A percentile compares a stretch with the other conserved stretches of the same genome.
These are phyloP conservation scores for Tephrocybe sp. DNA, from an alignment of 768 basidiomycete species.

Conservation along the genomic window DNA sequence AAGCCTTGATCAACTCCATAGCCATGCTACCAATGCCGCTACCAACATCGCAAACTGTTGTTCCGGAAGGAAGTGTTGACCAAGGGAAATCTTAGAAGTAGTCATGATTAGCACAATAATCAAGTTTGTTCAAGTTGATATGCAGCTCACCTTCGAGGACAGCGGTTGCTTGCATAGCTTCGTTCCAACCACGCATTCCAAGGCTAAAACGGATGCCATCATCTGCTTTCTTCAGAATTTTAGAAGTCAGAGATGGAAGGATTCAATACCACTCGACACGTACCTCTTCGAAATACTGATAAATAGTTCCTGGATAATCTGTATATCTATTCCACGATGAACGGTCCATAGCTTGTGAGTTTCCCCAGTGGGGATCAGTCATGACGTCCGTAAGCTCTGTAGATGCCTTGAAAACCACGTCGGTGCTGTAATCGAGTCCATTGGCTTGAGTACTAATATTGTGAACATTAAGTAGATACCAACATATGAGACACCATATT, in stretches of 20 bases:
- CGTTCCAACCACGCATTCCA: slow-evolving; percentile 31
- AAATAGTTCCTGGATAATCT: slow-evolving; percentile 1
- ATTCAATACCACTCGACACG: background rate
- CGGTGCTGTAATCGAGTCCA: no score
- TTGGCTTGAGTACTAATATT: no score
- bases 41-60: slow-evolving; percentile 37
- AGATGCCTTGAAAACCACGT: slow-evolving; percentile 20
- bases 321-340: slow-evolving; percentile 24
- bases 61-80: slow-evolving; percentile 23
- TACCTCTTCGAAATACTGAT: slow-evolving; percentile 1
- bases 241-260: background rate
- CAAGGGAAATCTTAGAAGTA: slow-evolving; percentile 30
- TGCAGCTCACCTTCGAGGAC: slow-evolving; percentile 18
- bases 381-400: slow-evolving; percentile 32
- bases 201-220: slow-evolving; percentile 23
- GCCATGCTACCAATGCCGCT: slow-evolving; percentile 34
- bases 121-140: background rate
- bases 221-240: slow-evolving; percentile 9
- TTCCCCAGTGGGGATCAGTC: slow-evolving; percentile 28
- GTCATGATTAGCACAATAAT: background rate
- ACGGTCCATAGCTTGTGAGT: slow-evolving; percentile 22
- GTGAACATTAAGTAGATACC: no score
- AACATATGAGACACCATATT: slow-evolving; percentile 26
- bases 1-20: slow-evolving; percentile 29
- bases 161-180: slow-evolving; percentile 20